Evolutionary conservation across 305 asterid genomes (phyloP), one percentile per base, ranked within the genome.

Genomic region (Lippia alba): DNA sequence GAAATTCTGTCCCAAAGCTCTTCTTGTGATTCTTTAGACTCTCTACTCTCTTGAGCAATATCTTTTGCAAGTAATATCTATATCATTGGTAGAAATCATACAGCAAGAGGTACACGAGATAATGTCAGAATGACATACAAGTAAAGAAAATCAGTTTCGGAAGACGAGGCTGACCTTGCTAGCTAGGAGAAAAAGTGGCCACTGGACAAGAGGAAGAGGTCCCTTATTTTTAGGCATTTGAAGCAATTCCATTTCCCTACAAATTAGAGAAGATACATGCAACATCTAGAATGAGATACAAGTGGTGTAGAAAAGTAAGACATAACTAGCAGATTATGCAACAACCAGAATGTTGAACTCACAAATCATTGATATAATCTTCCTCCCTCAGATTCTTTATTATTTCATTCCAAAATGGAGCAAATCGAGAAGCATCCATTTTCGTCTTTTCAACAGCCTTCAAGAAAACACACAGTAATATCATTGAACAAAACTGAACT

Each of bases 321-420:
- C 71, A 44, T 64, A 17, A 71, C 56, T 58, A 67, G 55, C 20
- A 64, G 57, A 73, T 55, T 68, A 58, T 59, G 69, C 62, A 74
- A 64, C 66, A 62, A 34, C 17, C 10, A 56, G 59, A 75, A 55
- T 8, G 36, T 59, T 72, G 64, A 70, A 76, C 99, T 90, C 84
- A 94, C 99, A 80, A 71, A 82, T 82, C 80, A 51, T 83, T 84
- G 59, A 92, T 32, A 81, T 90, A 92, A 82, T 94, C 99, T 80
- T 94, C 99, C 77, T 94, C 99, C 80, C 99, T 86, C 84, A 94
- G 75, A 81, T 87, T 94, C 84, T 61, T 86, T 63, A 94, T 24
- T 59, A 94, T 94, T 82, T 94, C 97, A 77, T 94, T 94, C 99
- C 99, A 92, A 74, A 94, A 92, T 53, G 98, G 99, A 65, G 98